Evolutionary conservation across 225 moss, liverwort and hornwort genomes (phyloP), one percentile per base, ranked within the genome.

Genomic region (Neckera pumila): DNA sequence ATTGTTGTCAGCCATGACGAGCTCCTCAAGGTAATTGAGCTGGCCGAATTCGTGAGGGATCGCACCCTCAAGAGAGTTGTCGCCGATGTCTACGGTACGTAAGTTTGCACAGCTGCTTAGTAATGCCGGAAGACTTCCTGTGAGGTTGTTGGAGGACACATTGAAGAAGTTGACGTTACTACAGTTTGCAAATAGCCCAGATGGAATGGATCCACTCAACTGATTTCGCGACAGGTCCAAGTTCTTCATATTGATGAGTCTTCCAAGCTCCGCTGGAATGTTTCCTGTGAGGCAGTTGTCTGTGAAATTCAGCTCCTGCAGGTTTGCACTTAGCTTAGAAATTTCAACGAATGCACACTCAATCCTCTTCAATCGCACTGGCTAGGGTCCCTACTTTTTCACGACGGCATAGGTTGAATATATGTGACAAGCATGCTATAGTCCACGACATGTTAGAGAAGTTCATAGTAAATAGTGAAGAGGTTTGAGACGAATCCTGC

Each of bases 1-100:
- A 15, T 15, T 27, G 72, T 90, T 92, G 7, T 88, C 78, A 34
- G 82, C 57, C n/a, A 93, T 53, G 38, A 89, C 38, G 80, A 95
- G 91, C 83, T 91, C 93, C 89, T 95, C 83, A 12, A 96, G 91
- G 85, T 85, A 72, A 33, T 92, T 76, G 66, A 93, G 64, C 88
- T 90, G 85, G 76, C 93, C 72, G 73, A 88, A 79, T 73, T 87
- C 74, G 25, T 43, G 10, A 38, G 95, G 94, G 40, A 96, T 92
- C 56, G 84, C 87, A 51, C 96, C 96, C 12, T 84, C 63, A 31
- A 96, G 80, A 74, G 87, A 91, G 78, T 96, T 96, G 89, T 89
- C 87, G 82, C 95, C 91, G 28, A 96, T 86, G 87, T 96, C 94
- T 70, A 96, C 66, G 27, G 20, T 86, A 36, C 83, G 89, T 64